Conservation (phyloP, 1,284 basidiomycete species). For the Pyrrhoderma noxium region DNA sequence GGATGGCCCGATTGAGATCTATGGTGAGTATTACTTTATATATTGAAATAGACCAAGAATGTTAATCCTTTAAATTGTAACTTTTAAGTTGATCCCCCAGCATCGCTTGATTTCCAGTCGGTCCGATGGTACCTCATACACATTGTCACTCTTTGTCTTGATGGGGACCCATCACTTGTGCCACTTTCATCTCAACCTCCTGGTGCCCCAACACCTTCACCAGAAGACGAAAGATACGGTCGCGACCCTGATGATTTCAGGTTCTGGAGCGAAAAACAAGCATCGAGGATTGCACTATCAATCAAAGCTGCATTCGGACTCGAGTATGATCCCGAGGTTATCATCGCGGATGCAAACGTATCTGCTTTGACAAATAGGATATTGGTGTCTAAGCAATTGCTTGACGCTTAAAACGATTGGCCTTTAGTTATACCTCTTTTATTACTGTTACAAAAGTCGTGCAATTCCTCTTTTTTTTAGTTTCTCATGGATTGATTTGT, state of each 20-base stretch:
- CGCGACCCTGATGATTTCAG: conserved; percentile 87
- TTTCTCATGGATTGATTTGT: too few species aligned
- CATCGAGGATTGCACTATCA: conserved; percentile 74
- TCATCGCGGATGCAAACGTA: conserved; percentile 91
- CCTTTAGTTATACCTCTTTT: too few species aligned
- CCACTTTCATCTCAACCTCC: conserved; percentile 58
- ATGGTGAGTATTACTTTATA: conserved; percentile 44
- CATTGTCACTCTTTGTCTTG: conserved; percentile 82
- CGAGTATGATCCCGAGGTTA: conserved; percentile 83
- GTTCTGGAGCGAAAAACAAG: conserved; percentile 88
- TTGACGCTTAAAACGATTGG: conserved; percentile 26
- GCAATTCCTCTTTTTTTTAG: too few species aligned
- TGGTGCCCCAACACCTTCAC: conserved; percentile 16
- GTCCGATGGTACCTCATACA: conserved; percentile 62
- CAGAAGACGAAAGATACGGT: conserved; percentile 30
- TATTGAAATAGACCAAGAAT: not conserved
- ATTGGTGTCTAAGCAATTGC: conserved; percentile 70
- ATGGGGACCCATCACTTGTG: conserved; percentile 76
- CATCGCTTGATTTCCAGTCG: conserved; percentile 51
- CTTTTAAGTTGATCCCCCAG: conserved; percentile 57
- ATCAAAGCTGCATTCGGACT: conserved; percentile 80
- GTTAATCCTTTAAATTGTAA: conserved; percentile 6
- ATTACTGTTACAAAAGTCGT: too few species aligned
- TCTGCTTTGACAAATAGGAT: conserved; percentile 76
- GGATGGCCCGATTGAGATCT: conserved; percentile 82